Base-by-base conservation (phyloP, 2,329 filamentous ascomycete genomes). In the Calonectria pseudoreteaudii region DNA sequence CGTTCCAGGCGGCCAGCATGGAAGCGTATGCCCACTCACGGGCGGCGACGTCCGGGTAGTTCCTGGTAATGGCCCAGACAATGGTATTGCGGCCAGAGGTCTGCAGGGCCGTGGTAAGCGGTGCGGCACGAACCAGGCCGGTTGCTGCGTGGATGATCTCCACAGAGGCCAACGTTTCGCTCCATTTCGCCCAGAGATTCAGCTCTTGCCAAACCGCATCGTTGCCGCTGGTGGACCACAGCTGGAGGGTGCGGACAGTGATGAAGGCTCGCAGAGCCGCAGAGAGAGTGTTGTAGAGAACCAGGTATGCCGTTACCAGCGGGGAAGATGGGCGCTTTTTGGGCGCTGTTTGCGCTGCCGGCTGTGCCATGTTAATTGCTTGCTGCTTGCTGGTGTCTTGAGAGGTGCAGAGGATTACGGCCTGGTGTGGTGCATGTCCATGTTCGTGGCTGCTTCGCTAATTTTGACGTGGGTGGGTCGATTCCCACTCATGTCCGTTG, bases 21-120 rank as follows among this genome's bases (percentile, higher is more conserved):
- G 53, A 62, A 41, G 74, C 72, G 16, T 79, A 79, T 0, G 76
- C 76, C 34, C 30, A 38, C 10, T 79, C 77, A 1, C 66, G 23
- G 0, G 30, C 62, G 0, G 75, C 76, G 20, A 79, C 71, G 4
- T 78, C 66, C 0, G 77, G 73, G 20, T 79, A 79, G 34, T 79
- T 79, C 13, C 77, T 68, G 2, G 77, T 77, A 11, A 79, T 79
- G 6, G 77, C 76, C 78, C 77, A 79, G 4, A 79, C 58, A 7
- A 79, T 79, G 2, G 77, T 79, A 38, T 79, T 79, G 58, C 77
- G 67, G 0, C 78, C 78, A 1, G 76, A 76, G 0, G 78, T 78
- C 41, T 79, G 78, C 2, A 79, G 2, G 0, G 77, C 77, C 0
- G 78, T 79, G 0, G 78, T 76, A 30, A 74, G 52, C 0, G 77